Percentiles rank a stretch among this genome's conserved stretches.
phyloP scores from a whole-genome alignment of 768 basidiomycete genomes.

The Serendipita indica region DNA sequence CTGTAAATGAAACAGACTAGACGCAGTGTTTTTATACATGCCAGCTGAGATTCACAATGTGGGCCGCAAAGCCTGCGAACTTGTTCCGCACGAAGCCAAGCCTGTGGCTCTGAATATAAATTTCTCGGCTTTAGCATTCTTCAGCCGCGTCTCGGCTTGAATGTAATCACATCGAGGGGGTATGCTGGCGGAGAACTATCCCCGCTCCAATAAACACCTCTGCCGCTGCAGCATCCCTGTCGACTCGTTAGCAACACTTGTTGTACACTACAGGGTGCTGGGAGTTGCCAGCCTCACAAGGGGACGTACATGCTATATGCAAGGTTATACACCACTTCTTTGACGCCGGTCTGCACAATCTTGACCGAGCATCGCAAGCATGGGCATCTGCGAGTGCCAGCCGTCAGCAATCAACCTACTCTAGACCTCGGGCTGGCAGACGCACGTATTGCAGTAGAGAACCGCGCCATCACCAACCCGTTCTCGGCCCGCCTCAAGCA shows the following conservation, averaged over 20 bases:
- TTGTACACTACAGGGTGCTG: background rate
- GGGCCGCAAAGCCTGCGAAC: background rate
- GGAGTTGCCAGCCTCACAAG: background rate
- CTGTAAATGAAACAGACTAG: background rate
- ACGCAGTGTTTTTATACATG: background rate
- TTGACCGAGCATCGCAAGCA: slow-evolving; percentile 95
- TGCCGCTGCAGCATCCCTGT: slow-evolving; percentile 74
- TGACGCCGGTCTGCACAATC: slow-evolving; percentile 89
- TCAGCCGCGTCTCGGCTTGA: background rate
- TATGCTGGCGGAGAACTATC: slow-evolving; percentile 60
- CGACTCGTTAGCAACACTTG: background rate
- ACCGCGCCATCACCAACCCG: slow-evolving; percentile 66
- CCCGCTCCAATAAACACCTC: slow-evolving; percentile 64
- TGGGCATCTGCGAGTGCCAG: slow-evolving; percentile 54
- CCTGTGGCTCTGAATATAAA: background rate
- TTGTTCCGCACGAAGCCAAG: background rate
- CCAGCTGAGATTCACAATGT: no score
- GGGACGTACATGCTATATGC: slow-evolving; percentile 80
- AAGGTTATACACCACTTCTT: slow-evolving; percentile 85
- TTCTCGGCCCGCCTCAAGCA: slow-evolving; percentile 86
- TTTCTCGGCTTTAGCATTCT: background rate
- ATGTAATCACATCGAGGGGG: slow-evolving; percentile 31
- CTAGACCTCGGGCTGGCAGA: slow-evolving; percentile 3
- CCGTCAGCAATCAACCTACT: background rate
- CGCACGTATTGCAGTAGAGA: slow-evolving; percentile 97